Base-by-base conservation (phyloP, 208 protist species). In the Leishmania martiniquensis region DNA sequence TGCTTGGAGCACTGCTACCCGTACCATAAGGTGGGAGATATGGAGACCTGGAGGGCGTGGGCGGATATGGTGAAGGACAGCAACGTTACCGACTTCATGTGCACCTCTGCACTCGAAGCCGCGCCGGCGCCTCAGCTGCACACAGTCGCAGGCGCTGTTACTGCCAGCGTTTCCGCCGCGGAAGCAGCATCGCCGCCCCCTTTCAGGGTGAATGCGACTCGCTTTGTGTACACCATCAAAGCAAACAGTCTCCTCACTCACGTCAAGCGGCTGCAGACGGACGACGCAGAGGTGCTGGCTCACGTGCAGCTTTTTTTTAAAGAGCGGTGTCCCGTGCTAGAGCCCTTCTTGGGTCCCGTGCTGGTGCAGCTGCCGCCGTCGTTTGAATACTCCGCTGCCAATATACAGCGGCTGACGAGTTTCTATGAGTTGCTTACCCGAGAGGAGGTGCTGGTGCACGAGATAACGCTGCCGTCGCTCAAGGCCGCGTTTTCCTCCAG, bases 1-100 rank as follows among this genome's bases (percentile, higher is more conserved):
- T 90, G 82, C 72, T 87, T 96, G 13, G 91, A 94, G 79, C 91
- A 96, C 83, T 96, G 91, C 80, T 93, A 96, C 76, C 85, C 89
- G 17, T 96, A 87, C 68, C 89, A 96, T 79, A 85, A 82, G 51
- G 80, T 91, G 2, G 78, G 78, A 29, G 88, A 93, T 47, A 71
- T 77, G 37, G 63, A 60, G 0, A 83, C 83, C 66, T 96, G 91
- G 90, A 74, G n/a, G 25, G 76, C 55, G 51, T 96, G 91, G 90
- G 76, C 71, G 34, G 82, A 87, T 37, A 87, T 93, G 83, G 81
- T 85, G 77, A 39, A 55, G 55, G 66, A 83, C 72, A 84, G 69
- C 80, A 75, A 76, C 67, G 34, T 45, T 68, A 29, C 29, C 62
- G 12, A 29, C 62, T n/a, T 37, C 29, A 51, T 42, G 17, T 32